Conservation (phyloP, 768 basidiomycete species). For the Myochromella boudieri region DNA sequence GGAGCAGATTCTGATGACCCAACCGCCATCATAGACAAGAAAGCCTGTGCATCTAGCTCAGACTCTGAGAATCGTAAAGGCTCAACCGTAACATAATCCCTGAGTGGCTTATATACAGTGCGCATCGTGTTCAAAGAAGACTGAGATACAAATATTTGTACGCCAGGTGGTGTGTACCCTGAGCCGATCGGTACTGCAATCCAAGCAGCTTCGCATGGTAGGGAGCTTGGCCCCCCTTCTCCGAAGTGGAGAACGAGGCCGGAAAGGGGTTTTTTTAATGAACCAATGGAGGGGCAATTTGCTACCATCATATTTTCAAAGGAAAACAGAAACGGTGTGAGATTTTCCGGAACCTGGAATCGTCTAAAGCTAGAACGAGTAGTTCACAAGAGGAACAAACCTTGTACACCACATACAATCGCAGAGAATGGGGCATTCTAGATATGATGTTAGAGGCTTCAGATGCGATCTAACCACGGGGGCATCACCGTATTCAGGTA, state of each 20-base stretch:
- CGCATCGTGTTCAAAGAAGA: constrained; percentile 63
- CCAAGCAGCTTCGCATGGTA: constrained; percentile 71
- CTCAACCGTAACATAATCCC: constrained; percentile 46
- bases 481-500: constrained; percentile 65
- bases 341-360: constrained; percentile 67
- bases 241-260: constrained; percentile 72
- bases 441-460: background rate
- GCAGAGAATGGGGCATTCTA: constrained; percentile 77
- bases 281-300: constrained; percentile 46
- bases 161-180: constrained; percentile 29
- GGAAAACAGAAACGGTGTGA: constrained; percentile 64
- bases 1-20: constrained; percentile 61
- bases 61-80: constrained; percentile 54
- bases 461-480: background rate
- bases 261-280: constrained; percentile 50
- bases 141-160: constrained; percentile 57
- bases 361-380: background rate
- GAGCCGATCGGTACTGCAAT: constrained; percentile 36
- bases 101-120: constrained; percentile 53
- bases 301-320: constrained; percentile 74
- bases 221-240: constrained; percentile 56
- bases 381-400: constrained; percentile 16
- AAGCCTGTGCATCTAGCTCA: constrained; percentile 68
- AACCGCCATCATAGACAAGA: constrained; percentile 75
- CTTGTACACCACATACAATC: constrained; percentile 74